Evolutionary conservation across 1,284 basidiomycete species (phyloP).

Genomic region (Apiotrichum porosum): DNA sequence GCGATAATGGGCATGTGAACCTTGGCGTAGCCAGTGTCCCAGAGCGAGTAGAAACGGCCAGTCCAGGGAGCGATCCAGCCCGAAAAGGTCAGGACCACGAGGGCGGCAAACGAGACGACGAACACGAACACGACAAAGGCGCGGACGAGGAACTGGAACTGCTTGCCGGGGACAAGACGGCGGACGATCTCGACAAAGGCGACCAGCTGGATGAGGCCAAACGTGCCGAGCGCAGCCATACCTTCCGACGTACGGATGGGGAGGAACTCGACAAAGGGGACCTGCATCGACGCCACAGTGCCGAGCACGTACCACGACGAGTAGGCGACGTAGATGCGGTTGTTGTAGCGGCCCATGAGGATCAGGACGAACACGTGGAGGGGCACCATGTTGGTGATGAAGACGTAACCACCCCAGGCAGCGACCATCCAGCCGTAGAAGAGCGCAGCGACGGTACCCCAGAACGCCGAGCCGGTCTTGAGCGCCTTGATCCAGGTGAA

Average conservation of each 20-base stretch:
- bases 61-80: slow-evolving; percentile 99
- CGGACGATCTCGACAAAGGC: slow-evolving; percentile 88
- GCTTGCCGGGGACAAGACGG: slow-evolving; percentile 83
- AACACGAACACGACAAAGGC: slow-evolving; percentile 65
- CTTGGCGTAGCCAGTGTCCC: slow-evolving; percentile 99
- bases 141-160: slow-evolving; percentile 80
- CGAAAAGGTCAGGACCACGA: slow-evolving; percentile 79
- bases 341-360: slow-evolving; percentile 94
- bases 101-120: slow-evolving; percentile 65
- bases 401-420: slow-evolving; percentile 99
- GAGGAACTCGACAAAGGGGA: slow-evolving; percentile 98
- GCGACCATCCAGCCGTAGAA: slow-evolving; percentile 99
- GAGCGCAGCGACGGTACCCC: slow-evolving; percentile 80
- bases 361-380: slow-evolving; percentile 88
- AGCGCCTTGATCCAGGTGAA: slow-evolving; percentile 96
- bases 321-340: slow-evolving; percentile 89
- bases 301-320: slow-evolving; percentile 97
- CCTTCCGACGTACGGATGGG: slow-evolving; percentile 97
- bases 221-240: slow-evolving; percentile 97
- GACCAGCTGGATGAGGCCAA: slow-evolving; percentile 93
- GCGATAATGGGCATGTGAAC: slow-evolving; percentile 92
- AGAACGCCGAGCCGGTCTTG: slow-evolving; percentile 88
- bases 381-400: slow-evolving; percentile 99
- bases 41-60: slow-evolving; percentile 97
- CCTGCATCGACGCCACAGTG: slow-evolving; percentile 96